Base-by-base conservation (phyloP, 2,329 filamentous ascomycete species). In the Aspergillus sp. region DNA sequence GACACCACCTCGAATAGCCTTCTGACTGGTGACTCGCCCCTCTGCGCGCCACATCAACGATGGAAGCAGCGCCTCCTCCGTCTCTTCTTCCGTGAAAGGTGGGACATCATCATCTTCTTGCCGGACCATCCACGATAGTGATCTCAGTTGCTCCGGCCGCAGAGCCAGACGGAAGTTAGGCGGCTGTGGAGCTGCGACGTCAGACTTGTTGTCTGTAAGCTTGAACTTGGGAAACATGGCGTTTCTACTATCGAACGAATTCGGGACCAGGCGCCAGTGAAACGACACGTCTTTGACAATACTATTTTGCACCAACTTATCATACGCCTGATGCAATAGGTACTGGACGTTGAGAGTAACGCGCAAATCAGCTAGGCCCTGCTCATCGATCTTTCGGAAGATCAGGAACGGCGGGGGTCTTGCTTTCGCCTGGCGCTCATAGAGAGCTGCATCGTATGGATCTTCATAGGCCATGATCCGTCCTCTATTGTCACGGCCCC, bases 11-110 rank as follows among this genome's bases (percentile, higher is more conserved):
- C 80, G 81, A 42, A 87, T 63, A 10, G 62, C 57, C 38, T 68
- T 71, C 62, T 32, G 61, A 38, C 55, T 77, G 52, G n/a, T 71
- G 23, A 38, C 77, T 70, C 60, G 79, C 66, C n/a, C 85, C 69
- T 88, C 86, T 2, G 81, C 80, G 59, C 84, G 81, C 83, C 85
- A 89, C 10, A 81, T 79, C 30, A 88, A 68, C 21, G 78, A 68
- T 0, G 76, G 66, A 11, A 87, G 68, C 1, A 80, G 61, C 2
- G 80, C 80, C 68, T 90, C 88, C 60, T 86, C 85, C 0, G 83
- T 71, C 65, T 87, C 86, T 63, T 83, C 78, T 60, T 87, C 78
- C 1, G 74, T 60, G 62, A 87, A 87, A 0, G 70, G 62, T 1
- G 59, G 51, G 5, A 71, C 70, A 2, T 70, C 59, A 10, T 74